Conservation (phyloP, 2,329 filamentous ascomycete species). For the Colletotrichum sidae region DNA sequence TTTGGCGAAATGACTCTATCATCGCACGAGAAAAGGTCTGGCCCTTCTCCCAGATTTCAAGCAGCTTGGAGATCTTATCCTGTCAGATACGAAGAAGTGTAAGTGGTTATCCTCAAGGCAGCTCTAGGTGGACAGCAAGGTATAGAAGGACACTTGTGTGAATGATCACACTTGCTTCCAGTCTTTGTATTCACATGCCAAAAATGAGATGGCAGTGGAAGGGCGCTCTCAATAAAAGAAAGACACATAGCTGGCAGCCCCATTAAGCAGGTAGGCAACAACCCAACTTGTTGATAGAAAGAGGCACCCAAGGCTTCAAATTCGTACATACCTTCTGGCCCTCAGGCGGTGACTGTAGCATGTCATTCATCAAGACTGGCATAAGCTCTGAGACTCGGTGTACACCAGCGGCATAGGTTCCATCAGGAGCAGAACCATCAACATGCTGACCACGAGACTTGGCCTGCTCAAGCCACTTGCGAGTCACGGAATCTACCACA, state of each 20-base stretch:
- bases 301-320: neutral
- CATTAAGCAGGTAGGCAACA: neutral
- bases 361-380: slow-evolving; percentile 94
- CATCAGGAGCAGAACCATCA: slow-evolving; percentile 84
- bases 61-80: slow-evolving; percentile 94
- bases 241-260: neutral
- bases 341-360: slow-evolving; percentile 85
- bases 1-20: slow-evolving; percentile 85
- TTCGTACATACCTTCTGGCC: slow-evolving; percentile 92
- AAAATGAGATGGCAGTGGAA: slow-evolving; percentile 12
- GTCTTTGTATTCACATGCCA: neutral
- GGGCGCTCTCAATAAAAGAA: neutral
- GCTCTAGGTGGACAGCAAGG: neutral
- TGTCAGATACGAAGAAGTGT: slow-evolving; percentile 65
- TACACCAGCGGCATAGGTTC: slow-evolving; percentile 94
- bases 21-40: slow-evolving; percentile 87
- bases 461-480: slow-evolving; percentile 97
- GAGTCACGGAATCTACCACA: slow-evolving; percentile 99
- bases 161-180: slow-evolving; percentile 1
- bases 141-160: neutral
- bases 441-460: slow-evolving; percentile 86
- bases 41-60: slow-evolving; percentile 98
- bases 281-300: neutral
- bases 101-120: slow-evolving; percentile 43
- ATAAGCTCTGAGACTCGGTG: slow-evolving; percentile 96